A percentile compares a stretch with the other conserved stretches of the same genome.
Conservation (phyloP, 805 yeast genomes). For the Millerozyma acaciae region DNA sequence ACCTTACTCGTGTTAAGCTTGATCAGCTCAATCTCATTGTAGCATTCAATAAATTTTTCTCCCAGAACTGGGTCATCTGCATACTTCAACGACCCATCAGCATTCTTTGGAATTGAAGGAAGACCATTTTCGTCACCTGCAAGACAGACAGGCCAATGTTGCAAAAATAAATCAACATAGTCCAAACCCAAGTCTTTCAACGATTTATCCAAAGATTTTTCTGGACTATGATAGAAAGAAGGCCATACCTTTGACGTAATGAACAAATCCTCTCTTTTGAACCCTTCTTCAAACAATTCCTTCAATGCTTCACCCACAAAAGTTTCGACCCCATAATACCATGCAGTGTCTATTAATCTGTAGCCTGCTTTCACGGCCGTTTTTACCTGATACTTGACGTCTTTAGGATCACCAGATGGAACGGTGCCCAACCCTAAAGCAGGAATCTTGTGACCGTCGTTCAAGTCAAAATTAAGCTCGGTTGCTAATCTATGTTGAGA, state of each 20-base stretch:
- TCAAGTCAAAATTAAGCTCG: slow-evolving; percentile 42
- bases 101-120: slow-evolving; percentile 35
- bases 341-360: slow-evolving; percentile 51
- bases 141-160: slow-evolving; percentile 49
- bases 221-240: slow-evolving; percentile 36
- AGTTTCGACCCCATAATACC: slow-evolving; percentile 44
- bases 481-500: slow-evolving; percentile 23
- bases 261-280: slow-evolving; percentile 43
- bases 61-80: slow-evolving; percentile 36
- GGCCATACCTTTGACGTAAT: slow-evolving; percentile 44
- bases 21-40: slow-evolving; percentile 27
- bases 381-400: slow-evolving; percentile 29
- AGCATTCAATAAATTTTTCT: slow-evolving; percentile 26
- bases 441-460: slow-evolving; percentile 59
- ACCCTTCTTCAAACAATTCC: slow-evolving; percentile 46
- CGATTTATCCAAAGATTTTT: slow-evolving; percentile 38
- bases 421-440: slow-evolving; percentile 63
- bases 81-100: slow-evolving; percentile 28
- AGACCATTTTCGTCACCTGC: slow-evolving; percentile 37
- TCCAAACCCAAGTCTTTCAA: slow-evolving; percentile 39
- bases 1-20: slow-evolving; percentile 26
- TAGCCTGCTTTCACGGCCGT: slow-evolving; percentile 43
- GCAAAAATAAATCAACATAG: slow-evolving; percentile 44
- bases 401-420: slow-evolving; percentile 26
- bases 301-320: slow-evolving; percentile 44